Evolutionary conservation across 2,329 filamentous ascomycete genomes (phyloP), one percentile per base, ranked within the genome.

Genomic region (Corinectria fuckeliana): DNA sequence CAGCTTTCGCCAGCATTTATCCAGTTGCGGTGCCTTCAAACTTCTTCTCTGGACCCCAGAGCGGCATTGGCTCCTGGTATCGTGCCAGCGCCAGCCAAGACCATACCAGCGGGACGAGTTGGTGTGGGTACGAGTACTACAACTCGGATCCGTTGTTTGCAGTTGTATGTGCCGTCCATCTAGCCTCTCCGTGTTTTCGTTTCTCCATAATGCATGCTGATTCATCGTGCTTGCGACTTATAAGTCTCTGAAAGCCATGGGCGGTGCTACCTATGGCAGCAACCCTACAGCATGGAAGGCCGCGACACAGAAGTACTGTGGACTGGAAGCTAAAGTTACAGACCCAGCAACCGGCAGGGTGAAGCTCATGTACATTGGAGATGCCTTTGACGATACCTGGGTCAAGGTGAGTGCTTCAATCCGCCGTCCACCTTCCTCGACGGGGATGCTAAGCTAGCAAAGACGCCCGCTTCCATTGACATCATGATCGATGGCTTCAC

Each of bases 341-440:
- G 45, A 49, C 20, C 28, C 45, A 6, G 13, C 45, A 7, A 49
- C 45, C 10, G 28, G 45, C 25, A 49, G 36, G 28, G 14, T 23
- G n/a, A 49, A 49, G 45, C 32, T 49, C 5, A 49, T 49, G 45
- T 49, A 49, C 26, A 13, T 49, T n/a, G 45, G 45, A 5, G 45
- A 49, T 23, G 26, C 45, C 6, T 49, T 49, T 23, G 45, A 49
- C 16, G 28, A 49, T 25, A 11, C n/a, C 4, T 49, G 45, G 45
- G 45, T 49, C 16, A 49, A 16, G 26, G 45, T 49, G 28, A 30
- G n/a, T 47, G 8, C 4, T 26, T 47, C 8, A n/a, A 6, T 6
- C 10, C 20, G 3, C 13, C 7, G 5, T 36, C 2, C 26, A 23
- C 16, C n/a, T 28, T 3, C 16, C 42, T 2, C 5, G 2, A 7